Conservation (phyloP, 768 basidiomycete species). For the Mycena epipterygia region DNA sequence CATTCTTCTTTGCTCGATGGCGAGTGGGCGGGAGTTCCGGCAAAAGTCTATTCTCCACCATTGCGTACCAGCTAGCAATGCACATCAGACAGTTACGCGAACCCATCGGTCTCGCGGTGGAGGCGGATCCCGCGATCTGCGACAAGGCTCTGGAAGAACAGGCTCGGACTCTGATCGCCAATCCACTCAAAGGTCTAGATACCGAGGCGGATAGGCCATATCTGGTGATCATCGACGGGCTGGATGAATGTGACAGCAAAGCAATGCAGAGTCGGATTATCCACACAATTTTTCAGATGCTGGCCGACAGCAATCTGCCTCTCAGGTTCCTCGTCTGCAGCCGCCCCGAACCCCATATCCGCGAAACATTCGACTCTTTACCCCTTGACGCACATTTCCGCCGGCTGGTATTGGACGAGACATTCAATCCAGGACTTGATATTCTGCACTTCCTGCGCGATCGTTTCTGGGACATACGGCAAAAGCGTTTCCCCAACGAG, state of each 20-base stretch:
- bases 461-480: neutral
- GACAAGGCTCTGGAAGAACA: conserved; percentile 8
- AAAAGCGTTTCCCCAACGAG: neutral
- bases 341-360: conserved; percentile 11
- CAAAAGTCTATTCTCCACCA: no score
- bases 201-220: neutral
- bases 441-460: no score
- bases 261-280: conserved; percentile 9
- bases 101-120: neutral
- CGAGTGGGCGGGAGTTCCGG: no score
- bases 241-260: no score
- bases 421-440: no score
- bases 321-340: conserved; percentile 15
- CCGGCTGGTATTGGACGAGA: no score
- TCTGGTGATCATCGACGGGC: conserved; percentile 4
- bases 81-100: neutral
- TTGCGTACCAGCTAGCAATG: neutral
- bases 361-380: neutral
- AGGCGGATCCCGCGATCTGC: neutral
- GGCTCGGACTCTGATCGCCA: neutral
- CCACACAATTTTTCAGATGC: neutral
- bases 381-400: no score
- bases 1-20: no score
- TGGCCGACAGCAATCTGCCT: neutral
- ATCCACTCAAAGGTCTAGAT: neutral